Conservation (phyloP, 148 eudicot species). For the Arbutus unedo region DNA sequence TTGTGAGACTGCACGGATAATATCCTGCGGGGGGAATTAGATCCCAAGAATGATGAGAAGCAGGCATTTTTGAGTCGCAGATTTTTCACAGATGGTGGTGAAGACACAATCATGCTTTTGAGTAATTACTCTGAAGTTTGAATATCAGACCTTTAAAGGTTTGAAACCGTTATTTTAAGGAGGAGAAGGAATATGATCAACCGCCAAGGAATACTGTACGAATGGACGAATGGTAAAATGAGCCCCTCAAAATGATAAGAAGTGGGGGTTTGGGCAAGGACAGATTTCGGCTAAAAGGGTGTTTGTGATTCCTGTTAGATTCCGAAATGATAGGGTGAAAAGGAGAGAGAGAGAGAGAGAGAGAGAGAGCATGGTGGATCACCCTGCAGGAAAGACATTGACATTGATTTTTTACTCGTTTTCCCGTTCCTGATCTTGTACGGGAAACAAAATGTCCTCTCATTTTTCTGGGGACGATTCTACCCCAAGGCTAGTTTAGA, state of each 20-base stretch:
- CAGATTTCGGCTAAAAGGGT: not conserved
- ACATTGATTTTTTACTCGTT: not conserved
- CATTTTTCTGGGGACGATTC: not conserved
- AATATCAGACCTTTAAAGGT: not conserved
- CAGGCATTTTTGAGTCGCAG: conserved; percentile 17
- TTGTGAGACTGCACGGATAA: not conserved
- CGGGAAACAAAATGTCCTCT: conserved; percentile 5
- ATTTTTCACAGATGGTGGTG: conserved; percentile 9
- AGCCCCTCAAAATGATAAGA: not conserved
- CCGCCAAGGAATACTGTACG: not conserved
- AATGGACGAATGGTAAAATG: not conserved
- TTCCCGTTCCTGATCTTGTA: not conserved
- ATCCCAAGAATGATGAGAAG: conserved; percentile 12
- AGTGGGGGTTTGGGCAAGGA: no score
- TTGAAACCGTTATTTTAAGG: not conserved
- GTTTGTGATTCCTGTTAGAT: not conserved
- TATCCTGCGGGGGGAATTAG: not conserved
- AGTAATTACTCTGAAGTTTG: not conserved
- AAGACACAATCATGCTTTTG: not conserved
- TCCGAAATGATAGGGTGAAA: not conserved
- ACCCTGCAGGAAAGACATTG: no score
- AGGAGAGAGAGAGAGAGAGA: not conserved
- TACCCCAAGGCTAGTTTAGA: not conserved
- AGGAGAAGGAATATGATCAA: not conserved
- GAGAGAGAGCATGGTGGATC: not conserved